Evolutionary conservation across 495 filamentous ascomycete genomes (phyloP), one percentile per base, ranked within the genome.

Genomic region (Poronia punctata): DNA sequence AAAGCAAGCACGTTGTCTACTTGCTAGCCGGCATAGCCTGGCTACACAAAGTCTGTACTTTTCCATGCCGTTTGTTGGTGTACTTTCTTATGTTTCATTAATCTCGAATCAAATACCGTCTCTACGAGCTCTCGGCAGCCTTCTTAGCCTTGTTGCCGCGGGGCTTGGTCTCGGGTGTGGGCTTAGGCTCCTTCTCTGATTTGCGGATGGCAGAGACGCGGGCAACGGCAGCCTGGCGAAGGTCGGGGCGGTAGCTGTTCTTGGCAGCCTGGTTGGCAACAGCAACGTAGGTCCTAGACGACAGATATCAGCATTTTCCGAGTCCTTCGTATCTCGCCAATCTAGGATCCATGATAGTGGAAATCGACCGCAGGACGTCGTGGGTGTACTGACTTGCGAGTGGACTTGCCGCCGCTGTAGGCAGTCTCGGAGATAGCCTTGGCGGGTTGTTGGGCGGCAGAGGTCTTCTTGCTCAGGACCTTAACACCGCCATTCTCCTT

Each of bases 191-290:
- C 56, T 71, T 70, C 75, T 94, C 85, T 40, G 82, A 82, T 50
- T 73, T 66, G 62, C 84, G 84, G 71, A 97, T 76, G 54, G 86
- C 86, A 61, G 81, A 87, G 51, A 84, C 90, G 53, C 92, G 86
- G 62, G 89, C 74, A 60, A 97, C 83, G 48, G 88, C 88, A 51
- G 80, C 81, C 56, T 80, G 74, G 48, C 88, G 85, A 62, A 98
- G 75, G 61, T 98, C 92, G 53, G 81, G 61, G 60, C 92, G 82
- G 78, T 92, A 93, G 53, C 78, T 73, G 62, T 76, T 71, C 79
- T 86, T 88, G 57, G 88, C 84, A 45, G 82, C 82, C 60, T 68
- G 68, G 70, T 70, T 79, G 61, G 83, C 89, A 57, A 97, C 80
- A 50, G 74, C 70, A 71, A 80, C 84, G 78, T 86, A 96, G 66